Conservation (phyloP, 2,329 filamentous ascomycete species). For the Colletotrichum liriopes region DNA sequence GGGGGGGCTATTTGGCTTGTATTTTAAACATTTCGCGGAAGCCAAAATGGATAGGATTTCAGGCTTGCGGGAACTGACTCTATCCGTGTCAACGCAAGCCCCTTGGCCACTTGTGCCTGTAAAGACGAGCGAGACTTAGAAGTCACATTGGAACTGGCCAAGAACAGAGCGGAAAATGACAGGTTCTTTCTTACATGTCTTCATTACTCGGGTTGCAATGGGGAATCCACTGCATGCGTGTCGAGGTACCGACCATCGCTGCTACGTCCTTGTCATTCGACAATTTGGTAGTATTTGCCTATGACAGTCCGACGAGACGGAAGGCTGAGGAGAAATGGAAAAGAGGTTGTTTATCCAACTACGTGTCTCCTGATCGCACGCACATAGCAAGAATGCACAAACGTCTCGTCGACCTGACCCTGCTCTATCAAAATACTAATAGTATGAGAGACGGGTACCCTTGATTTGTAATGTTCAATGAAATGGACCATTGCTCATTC, state of each 20-base stretch:
- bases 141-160: background rate
- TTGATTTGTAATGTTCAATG: too few relatives aligned
- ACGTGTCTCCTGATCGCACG: too few relatives aligned
- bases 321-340: background rate
- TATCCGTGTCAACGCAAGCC: background rate
- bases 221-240: too few relatives aligned
- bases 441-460: too few relatives aligned
- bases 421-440: too few relatives aligned
- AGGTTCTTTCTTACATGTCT: background rate
- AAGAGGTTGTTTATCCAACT: background rate
- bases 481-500: too few relatives aligned
- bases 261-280: too few relatives aligned
- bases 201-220: background rate
- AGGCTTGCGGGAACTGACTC: background rate
- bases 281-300: background rate
- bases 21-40: too few relatives aligned
- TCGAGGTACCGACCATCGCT: too few relatives aligned
- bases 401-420: too few relatives aligned
- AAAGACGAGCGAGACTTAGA: background rate
- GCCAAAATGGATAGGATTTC: too few relatives aligned
- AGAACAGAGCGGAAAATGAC: background rate
- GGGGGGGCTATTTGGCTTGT: background rate
- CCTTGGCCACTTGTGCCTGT: background rate
- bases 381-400: too few relatives aligned
- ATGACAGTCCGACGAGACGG: background rate